Percentiles rank a stretch among this genome's conserved stretches.
Evolutionary conservation across 768 basidiomycete genomes (phyloP).

Genomic region (Boletus huronensis): DNA sequence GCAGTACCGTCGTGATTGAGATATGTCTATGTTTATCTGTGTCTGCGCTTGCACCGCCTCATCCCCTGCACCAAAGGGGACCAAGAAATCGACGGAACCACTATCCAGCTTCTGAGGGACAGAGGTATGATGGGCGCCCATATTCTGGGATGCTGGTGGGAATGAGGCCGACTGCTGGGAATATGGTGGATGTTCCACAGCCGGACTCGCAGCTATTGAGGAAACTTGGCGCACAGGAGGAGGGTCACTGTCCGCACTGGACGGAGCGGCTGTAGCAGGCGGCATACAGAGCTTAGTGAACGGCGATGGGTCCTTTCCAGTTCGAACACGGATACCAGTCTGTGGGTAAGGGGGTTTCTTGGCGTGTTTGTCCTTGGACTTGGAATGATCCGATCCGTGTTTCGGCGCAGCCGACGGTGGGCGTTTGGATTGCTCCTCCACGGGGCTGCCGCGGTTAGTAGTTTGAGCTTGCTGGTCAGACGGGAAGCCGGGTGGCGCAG

Average conservation of each 20-base stretch:
- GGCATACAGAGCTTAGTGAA: constrained; percentile 12
- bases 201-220: constrained; percentile 12
- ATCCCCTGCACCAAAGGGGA: constrained; percentile 21
- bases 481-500: background rate
- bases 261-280: constrained; percentile 4
- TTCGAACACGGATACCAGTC: constrained; percentile 46
- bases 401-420: constrained; percentile 10
- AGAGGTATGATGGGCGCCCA: background rate
- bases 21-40: constrained; percentile 13
- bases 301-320: constrained; percentile 33
- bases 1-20: constrained; percentile 15
- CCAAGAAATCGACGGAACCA: constrained; percentile 20
- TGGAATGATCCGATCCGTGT: constrained; percentile 19
- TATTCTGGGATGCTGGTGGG: constrained; percentile 3
- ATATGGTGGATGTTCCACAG: constrained; percentile 10
- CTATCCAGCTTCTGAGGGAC: constrained; percentile 17
- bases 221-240: constrained; percentile 6
- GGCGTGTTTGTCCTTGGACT: constrained; percentile 39
- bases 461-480: constrained; percentile 1
- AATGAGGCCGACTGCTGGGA: constrained; percentile 15
- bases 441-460: background rate
- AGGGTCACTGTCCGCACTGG: constrained; percentile 13
- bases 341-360: constrained; percentile 43
- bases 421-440: constrained; percentile 17
- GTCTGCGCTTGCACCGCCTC: constrained; percentile 12